Percentiles rank a stretch among this genome's conserved stretches.
These are phyloP conservation scores for Pythium chondricola DNA, from an alignment of 352 stramenopile species.

Conservation along the genomic window DNA sequence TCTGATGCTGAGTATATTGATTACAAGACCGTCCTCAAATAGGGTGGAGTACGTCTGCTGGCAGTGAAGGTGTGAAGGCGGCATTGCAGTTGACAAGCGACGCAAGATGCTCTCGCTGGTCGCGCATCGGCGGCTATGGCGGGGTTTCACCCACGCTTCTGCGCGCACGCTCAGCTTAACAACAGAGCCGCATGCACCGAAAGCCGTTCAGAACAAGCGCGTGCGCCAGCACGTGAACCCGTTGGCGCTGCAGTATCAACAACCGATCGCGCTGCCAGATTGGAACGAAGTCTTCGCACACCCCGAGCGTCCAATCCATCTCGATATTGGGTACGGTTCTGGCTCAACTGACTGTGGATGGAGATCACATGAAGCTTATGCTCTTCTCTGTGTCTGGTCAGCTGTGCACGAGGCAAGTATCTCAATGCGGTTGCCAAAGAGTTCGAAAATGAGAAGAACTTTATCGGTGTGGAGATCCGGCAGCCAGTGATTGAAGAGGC, in stretches of 20 bases:
- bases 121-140: too few relatives aligned
- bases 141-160: too few relatives aligned
- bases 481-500: constrained; percentile 68
- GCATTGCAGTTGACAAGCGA: too few relatives aligned
- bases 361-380: background rate
- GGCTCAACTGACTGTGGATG: background rate
- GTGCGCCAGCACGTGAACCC: constrained; percentile 86
- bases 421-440: constrained; percentile 54
- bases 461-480: constrained; percentile 83
- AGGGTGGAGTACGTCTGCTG: too few relatives aligned
- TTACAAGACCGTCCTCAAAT: too few relatives aligned
- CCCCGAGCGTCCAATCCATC: constrained; percentile 54
- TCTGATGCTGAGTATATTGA: too few relatives aligned
- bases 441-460: constrained; percentile 38
- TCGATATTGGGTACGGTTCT: constrained; percentile 67
- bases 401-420: constrained; percentile 63
- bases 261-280: constrained; percentile 55
- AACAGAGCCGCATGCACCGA: too few relatives aligned
- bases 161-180: too few relatives aligned
- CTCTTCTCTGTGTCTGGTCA: background rate
- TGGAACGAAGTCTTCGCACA: constrained; percentile 46
- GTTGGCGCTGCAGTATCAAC: constrained; percentile 52
- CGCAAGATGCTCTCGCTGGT: too few relatives aligned
- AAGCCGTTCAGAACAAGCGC: constrained; percentile 33
- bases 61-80: too few relatives aligned